phyloP scores from a whole-genome alignment of 1,284 basidiomycete genomes.

The Malassezia nana region DNA sequence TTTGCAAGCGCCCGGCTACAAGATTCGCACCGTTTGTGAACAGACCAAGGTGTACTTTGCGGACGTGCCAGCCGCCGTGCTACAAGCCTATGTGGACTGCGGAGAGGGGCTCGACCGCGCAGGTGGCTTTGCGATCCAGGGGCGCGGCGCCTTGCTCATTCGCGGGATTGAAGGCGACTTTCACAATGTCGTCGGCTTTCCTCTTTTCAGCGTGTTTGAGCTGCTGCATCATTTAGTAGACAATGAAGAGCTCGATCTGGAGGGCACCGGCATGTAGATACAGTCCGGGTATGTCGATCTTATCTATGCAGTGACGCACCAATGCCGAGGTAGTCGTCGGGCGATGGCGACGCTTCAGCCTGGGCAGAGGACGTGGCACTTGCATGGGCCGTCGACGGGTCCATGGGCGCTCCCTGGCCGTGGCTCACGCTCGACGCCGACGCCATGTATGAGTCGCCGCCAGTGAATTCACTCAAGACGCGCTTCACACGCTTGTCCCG shows the following conservation, averaged over 20 bases:
- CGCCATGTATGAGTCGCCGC: constrained; percentile 12
- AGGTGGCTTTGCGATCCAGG: constrained; percentile 89
- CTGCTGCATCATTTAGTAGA: constrained; percentile 40
- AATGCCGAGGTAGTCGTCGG: constrained; percentile 13
- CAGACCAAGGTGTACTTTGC: constrained; percentile 46
- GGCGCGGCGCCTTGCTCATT: constrained; percentile 68
- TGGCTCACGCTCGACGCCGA: neutral
- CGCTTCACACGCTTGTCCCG: constrained; percentile 11
- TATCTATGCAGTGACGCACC: constrained; percentile 3
- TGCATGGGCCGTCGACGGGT: neutral
- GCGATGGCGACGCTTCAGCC: neutral
- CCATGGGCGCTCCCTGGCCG: neutral
- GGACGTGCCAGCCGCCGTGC: constrained; percentile 50
- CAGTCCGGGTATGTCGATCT: constrained; percentile 8
- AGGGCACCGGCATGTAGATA: constrained; percentile 11
- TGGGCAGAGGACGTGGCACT: neutral
- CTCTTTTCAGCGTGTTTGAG: constrained; percentile 44
- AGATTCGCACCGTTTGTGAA: constrained; percentile 53
- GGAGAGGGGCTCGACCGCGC: constrained; percentile 83
- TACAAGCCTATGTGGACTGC: constrained; percentile 75
- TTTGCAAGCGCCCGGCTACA: constrained; percentile 73
- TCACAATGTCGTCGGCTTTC: constrained; percentile 84
- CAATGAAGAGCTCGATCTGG: constrained; percentile 38
- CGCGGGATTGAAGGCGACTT: constrained; percentile 82
- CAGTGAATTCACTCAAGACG: neutral